A percentile compares a stretch with the other conserved stretches of the same genome.
phyloP scores from a whole-genome alignment of 768 basidiomycete genomes.

The Lanmaoa rubissima region DNA sequence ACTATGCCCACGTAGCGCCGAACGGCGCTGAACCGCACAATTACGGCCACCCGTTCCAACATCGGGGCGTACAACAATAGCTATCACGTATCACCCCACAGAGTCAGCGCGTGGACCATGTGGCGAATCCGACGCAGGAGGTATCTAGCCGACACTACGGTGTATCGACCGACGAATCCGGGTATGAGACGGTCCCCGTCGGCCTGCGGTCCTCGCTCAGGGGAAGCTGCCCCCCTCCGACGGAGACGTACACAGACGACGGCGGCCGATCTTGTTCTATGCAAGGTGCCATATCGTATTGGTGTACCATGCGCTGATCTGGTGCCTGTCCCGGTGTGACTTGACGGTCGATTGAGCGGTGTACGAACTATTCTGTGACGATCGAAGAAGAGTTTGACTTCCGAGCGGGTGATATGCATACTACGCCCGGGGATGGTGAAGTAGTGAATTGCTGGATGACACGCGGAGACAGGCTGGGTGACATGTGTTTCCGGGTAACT shows the following conservation, averaged over 20 bases:
- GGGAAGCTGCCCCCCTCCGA: no score
- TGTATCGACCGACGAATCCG: conserved; percentile 46
- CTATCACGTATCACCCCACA: conserved; percentile 18
- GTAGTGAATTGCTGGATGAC: conserved; percentile 79
- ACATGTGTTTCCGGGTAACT: conserved; percentile 87
- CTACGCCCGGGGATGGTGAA: conserved; percentile 96
- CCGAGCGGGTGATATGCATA: conserved; percentile 78
- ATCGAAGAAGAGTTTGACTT: conserved; percentile 96
- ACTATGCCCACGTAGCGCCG: conserved; percentile 15
- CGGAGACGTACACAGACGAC: no score
- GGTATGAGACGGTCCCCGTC: conserved; percentile 49
- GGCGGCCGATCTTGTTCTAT: conserved; percentile 70
- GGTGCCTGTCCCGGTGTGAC: background rate
- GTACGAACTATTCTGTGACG: conserved; percentile 57
- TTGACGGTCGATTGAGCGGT: conserved; percentile 41
- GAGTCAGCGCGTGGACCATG: conserved; percentile 24
- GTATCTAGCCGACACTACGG: conserved; percentile 21
- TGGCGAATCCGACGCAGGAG: conserved; percentile 33
- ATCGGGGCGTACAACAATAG: conserved; percentile 13
- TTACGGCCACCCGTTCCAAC: conserved; percentile 22
- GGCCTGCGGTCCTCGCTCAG: no score
- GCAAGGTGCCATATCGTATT: no score
- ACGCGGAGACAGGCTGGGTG: conserved; percentile 64
- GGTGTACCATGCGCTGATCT: background rate
- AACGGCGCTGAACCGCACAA: conserved; percentile 8